These are phyloP conservation scores for Medicago ruthenica DNA, from an alignment of 306 rosid species.

Conservation along the genomic window DNA sequence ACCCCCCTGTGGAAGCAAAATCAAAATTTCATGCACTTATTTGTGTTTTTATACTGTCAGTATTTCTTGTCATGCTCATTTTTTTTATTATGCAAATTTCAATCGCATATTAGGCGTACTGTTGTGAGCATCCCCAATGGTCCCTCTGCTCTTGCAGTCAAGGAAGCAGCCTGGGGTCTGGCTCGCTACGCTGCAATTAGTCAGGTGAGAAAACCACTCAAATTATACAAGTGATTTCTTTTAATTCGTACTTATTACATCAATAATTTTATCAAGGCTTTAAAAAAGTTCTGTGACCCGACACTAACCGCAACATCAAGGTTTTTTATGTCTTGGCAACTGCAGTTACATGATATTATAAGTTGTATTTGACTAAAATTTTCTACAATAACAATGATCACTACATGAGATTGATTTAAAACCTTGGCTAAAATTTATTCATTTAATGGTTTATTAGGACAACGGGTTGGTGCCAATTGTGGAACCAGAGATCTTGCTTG, in stretches of 20 bases:
- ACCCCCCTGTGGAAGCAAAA: background rate
- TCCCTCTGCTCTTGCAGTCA: slow-evolving; percentile 92
- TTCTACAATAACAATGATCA: background rate
- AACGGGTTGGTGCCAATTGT: slow-evolving; percentile 75
- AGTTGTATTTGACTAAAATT: background rate
- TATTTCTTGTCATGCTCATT: background rate
- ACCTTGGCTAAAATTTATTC: background rate
- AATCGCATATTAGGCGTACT: slow-evolving; percentile 60
- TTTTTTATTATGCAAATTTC: background rate
- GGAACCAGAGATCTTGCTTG: slow-evolving; percentile 98
- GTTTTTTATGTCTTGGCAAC: background rate
- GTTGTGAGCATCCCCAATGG: slow-evolving; percentile 97
- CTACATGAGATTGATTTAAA: background rate
- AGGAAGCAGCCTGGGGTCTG: slow-evolving; percentile 70
- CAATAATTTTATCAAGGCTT: background rate
- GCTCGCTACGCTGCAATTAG: slow-evolving; percentile 97
- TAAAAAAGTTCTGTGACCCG: background rate
- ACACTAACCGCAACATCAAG: background rate
- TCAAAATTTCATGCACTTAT: background rate
- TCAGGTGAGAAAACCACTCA: slow-evolving; percentile 61
- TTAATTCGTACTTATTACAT: background rate
- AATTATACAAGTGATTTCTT: background rate
- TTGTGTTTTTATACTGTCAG: background rate
- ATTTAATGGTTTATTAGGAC: slow-evolving; percentile 32
- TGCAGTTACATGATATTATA: background rate